phyloP scores from a whole-genome alignment of 176 grass and related monocot genomes.

The Carex littledalei region DNA sequence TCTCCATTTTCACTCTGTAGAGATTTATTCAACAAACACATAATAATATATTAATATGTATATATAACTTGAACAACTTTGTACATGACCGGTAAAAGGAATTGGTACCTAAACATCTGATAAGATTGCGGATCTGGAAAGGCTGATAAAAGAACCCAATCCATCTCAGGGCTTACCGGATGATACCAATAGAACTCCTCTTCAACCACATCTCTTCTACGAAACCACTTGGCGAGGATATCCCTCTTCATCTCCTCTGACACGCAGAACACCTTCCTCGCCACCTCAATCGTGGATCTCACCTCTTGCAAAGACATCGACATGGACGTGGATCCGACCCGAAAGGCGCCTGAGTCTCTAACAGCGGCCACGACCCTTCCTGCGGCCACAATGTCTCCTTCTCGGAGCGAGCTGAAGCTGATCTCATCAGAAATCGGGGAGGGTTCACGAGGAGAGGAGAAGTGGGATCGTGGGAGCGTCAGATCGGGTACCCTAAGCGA shows the following conservation, averaged over 20 bases:
- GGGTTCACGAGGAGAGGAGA: conserved; percentile 17
- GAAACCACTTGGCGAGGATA: conserved; percentile 27
- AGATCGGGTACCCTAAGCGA: conserved; percentile 59
- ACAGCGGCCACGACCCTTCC: conserved; percentile 11
- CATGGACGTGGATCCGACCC: conserved; percentile 18
- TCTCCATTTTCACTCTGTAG: conserved; percentile 63
- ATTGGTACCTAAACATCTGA: conserved; percentile 38
- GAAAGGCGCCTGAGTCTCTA: conserved; percentile 34
- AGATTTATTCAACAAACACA: not conserved
- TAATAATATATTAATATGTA: not conserved
- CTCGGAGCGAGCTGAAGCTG: not conserved
- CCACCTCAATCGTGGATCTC: conserved; percentile 29
- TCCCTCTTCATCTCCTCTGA: conserved; percentile 34
- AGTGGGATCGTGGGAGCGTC: conserved; percentile 35
- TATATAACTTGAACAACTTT: not conserved
- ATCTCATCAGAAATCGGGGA: conserved; percentile 6
- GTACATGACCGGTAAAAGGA: not conserved
- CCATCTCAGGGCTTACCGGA: conserved; percentile 26
- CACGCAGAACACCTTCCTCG: conserved; percentile 27
- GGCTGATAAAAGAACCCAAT: conserved; percentile 22
- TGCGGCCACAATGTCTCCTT: conserved; percentile 13
- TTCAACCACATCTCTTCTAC: conserved; percentile 22
- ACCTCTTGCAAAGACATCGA: conserved; percentile 20
- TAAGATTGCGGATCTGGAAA: conserved; percentile 38
- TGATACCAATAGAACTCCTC: conserved; percentile 62